Evolutionary conservation across 257 asterid species (phyloP).

Genomic region (Capsicum chinense): DNA sequence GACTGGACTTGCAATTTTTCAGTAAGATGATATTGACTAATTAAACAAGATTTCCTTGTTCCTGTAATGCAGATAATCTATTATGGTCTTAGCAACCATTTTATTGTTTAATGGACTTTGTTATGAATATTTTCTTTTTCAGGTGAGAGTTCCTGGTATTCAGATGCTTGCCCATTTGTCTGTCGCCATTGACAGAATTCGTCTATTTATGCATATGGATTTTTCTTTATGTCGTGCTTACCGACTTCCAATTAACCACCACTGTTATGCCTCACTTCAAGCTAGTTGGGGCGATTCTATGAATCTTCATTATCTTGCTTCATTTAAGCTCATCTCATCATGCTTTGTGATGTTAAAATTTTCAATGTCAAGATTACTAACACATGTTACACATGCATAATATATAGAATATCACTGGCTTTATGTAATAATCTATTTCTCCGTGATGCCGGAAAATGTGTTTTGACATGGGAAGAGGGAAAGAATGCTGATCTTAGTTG

Average conservation of each 20-base stretch:
- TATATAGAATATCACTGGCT: not conserved
- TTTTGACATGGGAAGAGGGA: not conserved
- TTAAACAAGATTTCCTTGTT: conserved; percentile 16
- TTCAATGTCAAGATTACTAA: too few species aligned
- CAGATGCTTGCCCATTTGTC: not conserved
- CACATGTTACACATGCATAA: not conserved
- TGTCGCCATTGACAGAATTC: not conserved
- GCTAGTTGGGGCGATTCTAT: not conserved
- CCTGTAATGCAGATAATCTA: conserved; percentile 18
- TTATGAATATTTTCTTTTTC: too few species aligned
- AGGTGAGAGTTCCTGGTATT: too few species aligned
- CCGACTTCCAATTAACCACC: not conserved
- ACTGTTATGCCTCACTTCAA: not conserved
- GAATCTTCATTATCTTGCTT: not conserved
- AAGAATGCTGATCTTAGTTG: not conserved
- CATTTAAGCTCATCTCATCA: too few species aligned
- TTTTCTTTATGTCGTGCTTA: conserved; percentile 18
- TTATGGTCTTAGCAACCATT: not conserved
- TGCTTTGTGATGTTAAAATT: too few species aligned
- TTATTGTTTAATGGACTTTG: conserved; percentile 11
- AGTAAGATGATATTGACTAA: conserved; percentile 15
- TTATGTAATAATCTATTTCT: not conserved
- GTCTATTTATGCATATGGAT: not conserved
- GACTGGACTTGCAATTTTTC: not conserved
- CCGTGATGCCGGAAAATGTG: not conserved